Evolutionary conservation across 2,329 filamentous ascomycete genomes (phyloP), one percentile per base, ranked within the genome.

Genomic region (Phaeophleospora eucalypticola): DNA sequence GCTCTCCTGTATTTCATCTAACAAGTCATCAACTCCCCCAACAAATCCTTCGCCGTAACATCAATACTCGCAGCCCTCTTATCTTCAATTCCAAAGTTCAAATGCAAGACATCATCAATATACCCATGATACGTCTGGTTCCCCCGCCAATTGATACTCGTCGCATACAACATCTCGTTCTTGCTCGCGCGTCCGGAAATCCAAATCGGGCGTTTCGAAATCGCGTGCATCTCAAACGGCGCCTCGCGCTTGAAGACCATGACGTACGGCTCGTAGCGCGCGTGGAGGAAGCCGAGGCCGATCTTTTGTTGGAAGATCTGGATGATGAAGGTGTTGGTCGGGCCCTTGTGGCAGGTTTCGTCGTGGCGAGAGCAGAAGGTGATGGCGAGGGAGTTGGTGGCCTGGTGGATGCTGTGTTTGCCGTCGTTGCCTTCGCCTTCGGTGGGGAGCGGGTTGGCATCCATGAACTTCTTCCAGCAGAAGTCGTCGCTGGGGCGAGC

Each of bases 81-180:
- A 57, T 82, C 79, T 58, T 82, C 79, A 29, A 80, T 72, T 0
- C 79, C 79, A 58, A 83, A 82, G 0, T 64, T 69, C 2, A 82
- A 36, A 34, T 82, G 74, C 12, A 82, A 15, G 10, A 74, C 70
- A 54, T 82, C 79, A 51, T 82, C 79, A 8, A 76, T 48, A 45
- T 74, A 80, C 0, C 79, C 80, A 54, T 81, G 75, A 51, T 82
- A 81, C 21, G 59, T 71, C 50, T 71, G 63, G 0, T 68, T 69
- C 0, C 51, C 58, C 58, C 74, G 79, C 79, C 80, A 83, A 49
- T 70, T 77, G 24, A 81, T 73, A 0, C 72, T 76, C 0, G 77
- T 81, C 0, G 81, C 66, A 50, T 81, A 82, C 20, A 82, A 64
- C 77, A 81, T 79, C 54, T 80, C 75, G 0, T 71, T 73, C 18